These are phyloP conservation scores for Penstemon newberryi DNA, from an alignment of 257 asterid genomes.

Conservation along the genomic window DNA sequence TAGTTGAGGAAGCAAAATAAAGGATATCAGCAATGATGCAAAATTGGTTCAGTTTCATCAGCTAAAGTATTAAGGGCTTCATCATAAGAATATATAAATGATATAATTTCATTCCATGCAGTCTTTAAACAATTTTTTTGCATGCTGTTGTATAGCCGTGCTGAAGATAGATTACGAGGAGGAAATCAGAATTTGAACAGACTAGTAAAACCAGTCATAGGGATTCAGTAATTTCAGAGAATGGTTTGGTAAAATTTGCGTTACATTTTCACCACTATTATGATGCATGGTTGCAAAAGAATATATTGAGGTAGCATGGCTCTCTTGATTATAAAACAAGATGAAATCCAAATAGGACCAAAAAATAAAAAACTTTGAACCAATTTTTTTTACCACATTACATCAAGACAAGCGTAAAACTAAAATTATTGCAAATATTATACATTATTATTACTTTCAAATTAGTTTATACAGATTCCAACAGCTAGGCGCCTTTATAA, in stretches of 20 bases:
- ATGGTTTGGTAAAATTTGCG: background rate
- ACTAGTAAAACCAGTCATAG: background rate
- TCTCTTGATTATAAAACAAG: too few relatives aligned
- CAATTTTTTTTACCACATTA: too few relatives aligned
- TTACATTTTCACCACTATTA: background rate
- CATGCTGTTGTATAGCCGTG: background rate
- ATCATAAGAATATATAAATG: too few relatives aligned
- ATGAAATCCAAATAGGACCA: too few relatives aligned
- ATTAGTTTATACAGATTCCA: too few relatives aligned
- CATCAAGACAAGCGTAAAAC: too few relatives aligned
- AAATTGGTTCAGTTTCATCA: background rate
- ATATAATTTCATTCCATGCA: background rate
- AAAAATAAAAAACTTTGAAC: too few relatives aligned
- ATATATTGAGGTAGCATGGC: background rate
- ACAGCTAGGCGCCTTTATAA: too few relatives aligned
- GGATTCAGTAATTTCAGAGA: background rate
- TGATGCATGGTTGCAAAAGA: too few relatives aligned
- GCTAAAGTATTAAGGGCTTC: too few relatives aligned
- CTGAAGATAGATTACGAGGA: background rate
- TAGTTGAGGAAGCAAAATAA: slow-evolving; percentile 1
- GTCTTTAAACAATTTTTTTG: background rate
- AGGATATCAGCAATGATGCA: slow-evolving; percentile 12
- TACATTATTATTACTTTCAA: too few relatives aligned
- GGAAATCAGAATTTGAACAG: background rate
- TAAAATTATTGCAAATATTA: too few relatives aligned